phyloP scores from a whole-genome alignment of 768 basidiomycete genomes.

The Amyloporia xantha region DNA sequence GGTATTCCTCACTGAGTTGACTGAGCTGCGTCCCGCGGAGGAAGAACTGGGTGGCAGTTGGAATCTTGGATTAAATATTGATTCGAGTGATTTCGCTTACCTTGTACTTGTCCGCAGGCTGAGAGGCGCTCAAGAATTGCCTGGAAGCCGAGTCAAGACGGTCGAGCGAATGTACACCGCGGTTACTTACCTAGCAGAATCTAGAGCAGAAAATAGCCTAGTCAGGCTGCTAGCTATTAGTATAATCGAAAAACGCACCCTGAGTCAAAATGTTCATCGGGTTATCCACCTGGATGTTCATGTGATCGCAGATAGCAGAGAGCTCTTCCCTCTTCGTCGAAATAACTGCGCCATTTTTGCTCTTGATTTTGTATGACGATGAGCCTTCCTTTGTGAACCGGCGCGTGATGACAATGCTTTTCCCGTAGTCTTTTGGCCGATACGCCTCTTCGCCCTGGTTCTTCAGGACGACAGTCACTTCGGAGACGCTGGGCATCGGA shows the following conservation, averaged over 20 bases:
- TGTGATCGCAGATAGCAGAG: slow-evolving; percentile 84
- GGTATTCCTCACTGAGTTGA: slow-evolving; percentile 85
- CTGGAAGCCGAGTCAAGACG: slow-evolving; percentile 15
- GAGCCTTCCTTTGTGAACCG: slow-evolving; percentile 69
- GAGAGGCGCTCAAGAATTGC: slow-evolving; percentile 81
- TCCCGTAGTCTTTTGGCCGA: slow-evolving; percentile 78
- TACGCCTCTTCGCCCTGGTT: slow-evolving; percentile 91
- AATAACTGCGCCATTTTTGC: slow-evolving; percentile 55
- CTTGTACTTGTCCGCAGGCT: slow-evolving; percentile 82
- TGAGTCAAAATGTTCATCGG: slow-evolving; percentile 93
- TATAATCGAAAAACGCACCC: slow-evolving; percentile 33
- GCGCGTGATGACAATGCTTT: slow-evolving; percentile 79
- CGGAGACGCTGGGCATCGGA: slow-evolving; percentile 43
- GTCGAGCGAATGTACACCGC: not conserved
- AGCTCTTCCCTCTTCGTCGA: slow-evolving; percentile 81
- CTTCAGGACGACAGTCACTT: slow-evolving; percentile 76
- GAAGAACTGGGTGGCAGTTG: slow-evolving; percentile 63
- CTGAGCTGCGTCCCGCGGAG: slow-evolving; percentile 87
- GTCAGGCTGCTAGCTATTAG: not conserved
- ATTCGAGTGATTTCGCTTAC: slow-evolving; percentile 34
- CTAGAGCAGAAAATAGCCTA: slow-evolving; percentile 10
- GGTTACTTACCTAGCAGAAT: slow-evolving; percentile 26
- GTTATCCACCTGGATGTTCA: slow-evolving; percentile 96
- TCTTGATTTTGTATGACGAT: slow-evolving; percentile 79
- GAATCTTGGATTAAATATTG: not conserved